Evolutionary conservation across 495 filamentous ascomycete genomes (phyloP).

Genomic region (Aspergillus sparsus): DNA sequence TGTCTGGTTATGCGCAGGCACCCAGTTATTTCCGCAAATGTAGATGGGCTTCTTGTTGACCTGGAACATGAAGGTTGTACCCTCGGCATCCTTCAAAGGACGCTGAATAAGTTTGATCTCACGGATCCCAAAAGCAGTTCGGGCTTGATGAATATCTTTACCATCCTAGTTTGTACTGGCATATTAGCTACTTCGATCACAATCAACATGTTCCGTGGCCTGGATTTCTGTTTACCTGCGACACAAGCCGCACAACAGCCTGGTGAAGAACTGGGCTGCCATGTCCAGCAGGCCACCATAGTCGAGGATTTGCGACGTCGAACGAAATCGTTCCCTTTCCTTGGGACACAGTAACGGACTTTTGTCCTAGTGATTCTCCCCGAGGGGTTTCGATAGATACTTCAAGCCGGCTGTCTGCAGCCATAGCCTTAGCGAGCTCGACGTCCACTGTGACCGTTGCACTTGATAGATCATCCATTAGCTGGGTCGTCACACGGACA

Average conservation of each 20-base stretch:
- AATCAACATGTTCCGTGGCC: neutral
- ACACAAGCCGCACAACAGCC: neutral
- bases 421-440: neutral
- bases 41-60: constrained; percentile 12
- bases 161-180: neutral
- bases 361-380: neutral
- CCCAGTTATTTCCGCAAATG: constrained; percentile 13
- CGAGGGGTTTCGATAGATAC: neutral
- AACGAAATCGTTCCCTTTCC: neutral
- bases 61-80: constrained; percentile 9
- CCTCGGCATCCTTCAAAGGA: neutral
- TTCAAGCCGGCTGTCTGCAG: neutral
- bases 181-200: neutral
- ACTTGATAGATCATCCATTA: neutral
- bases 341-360: neutral
- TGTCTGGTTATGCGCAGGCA: constrained; percentile 6
- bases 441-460: neutral
- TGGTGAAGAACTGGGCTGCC: neutral
- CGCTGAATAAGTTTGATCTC: constrained; percentile 6
- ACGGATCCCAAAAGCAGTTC: neutral
- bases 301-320: neutral
- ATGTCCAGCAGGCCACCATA: neutral
- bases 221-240: neutral
- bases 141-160: neutral
- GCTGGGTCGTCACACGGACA: neutral